Conservation (phyloP, 2,329 filamentous ascomycete species). For the Ascocoryne sarcoides region DNA sequence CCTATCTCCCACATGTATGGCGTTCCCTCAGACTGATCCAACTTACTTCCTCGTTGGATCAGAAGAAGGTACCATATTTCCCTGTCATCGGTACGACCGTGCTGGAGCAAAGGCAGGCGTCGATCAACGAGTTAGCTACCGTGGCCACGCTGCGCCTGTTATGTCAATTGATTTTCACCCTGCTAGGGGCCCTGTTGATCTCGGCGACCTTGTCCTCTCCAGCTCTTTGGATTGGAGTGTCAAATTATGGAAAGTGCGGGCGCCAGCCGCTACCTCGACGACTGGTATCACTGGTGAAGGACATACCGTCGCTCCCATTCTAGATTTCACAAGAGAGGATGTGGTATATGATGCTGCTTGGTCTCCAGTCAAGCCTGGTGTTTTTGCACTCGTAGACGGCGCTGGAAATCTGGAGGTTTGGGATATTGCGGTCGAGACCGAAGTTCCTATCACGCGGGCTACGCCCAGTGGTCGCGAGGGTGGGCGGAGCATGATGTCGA, state of each 20-base stretch:
- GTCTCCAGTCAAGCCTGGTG: slow-evolving; percentile 88
- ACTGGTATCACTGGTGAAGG: slow-evolving; percentile 36
- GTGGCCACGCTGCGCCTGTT: slow-evolving; percentile 84
- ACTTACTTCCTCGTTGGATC: slow-evolving; percentile 97
- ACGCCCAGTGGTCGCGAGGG: slow-evolving; percentile 59
- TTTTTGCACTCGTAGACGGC: slow-evolving; percentile 92
- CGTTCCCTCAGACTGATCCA: slow-evolving; percentile 88
- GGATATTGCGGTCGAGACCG: slow-evolving; percentile 87
- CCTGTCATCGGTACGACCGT: slow-evolving; percentile 93
- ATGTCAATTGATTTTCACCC: slow-evolving; percentile 97
- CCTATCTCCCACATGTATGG: slow-evolving; percentile 86
- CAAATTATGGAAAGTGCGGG: slow-evolving; percentile 90
- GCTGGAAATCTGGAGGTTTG: slow-evolving; percentile 88
- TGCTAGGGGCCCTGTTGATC: slow-evolving; percentile 80
- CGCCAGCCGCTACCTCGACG: slow-evolving; percentile 64
- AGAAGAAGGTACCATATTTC: slow-evolving; percentile 93
- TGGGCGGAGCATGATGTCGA: slow-evolving; percentile 61
- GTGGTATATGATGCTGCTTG: slow-evolving; percentile 94
- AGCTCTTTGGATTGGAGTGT: slow-evolving; percentile 94
- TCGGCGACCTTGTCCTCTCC: slow-evolving; percentile 88
- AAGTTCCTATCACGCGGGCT: slow-evolving; percentile 80
- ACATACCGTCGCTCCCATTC: slow-evolving; percentile 58
- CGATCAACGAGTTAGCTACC: slow-evolving; percentile 79
- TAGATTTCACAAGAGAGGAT: slow-evolving; percentile 90
- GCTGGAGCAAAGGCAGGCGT: slow-evolving; percentile 95